These are phyloP conservation scores for Phanerodontia chrysosporium DNA, from an alignment of 768 basidiomycete species.

Conservation along the genomic window DNA sequence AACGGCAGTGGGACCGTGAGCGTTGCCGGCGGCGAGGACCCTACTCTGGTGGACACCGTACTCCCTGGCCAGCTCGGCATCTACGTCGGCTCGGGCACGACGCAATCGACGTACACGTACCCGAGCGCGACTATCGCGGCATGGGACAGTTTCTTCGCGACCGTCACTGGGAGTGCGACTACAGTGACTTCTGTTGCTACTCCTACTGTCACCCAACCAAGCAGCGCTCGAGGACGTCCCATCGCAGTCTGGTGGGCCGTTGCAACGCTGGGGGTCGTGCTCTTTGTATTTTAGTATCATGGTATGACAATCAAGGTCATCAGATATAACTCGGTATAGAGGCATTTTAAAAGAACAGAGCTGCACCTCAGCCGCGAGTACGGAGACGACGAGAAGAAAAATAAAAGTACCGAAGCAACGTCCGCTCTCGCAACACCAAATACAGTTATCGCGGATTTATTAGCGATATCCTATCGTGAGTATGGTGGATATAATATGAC, in stretches of 20 bases:
- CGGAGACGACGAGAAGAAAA: too few relatives aligned
- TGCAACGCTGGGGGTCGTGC: not conserved
- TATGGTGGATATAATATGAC: too few relatives aligned
- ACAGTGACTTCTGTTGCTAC: too few relatives aligned
- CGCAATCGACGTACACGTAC: conserved; percentile 23
- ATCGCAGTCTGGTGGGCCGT: not conserved
- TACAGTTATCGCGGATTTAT: too few relatives aligned
- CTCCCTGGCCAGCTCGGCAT: conserved; percentile 53
- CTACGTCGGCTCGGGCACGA: conserved; percentile 42
- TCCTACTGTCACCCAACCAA: not conserved
- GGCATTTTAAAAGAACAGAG: too few relatives aligned
- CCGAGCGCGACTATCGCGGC: conserved; percentile 27
- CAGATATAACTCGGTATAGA: too few relatives aligned
- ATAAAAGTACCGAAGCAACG: too few relatives aligned
- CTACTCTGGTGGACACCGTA: conserved; percentile 39
- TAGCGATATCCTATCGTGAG: too few relatives aligned
- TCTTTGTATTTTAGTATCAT: not conserved
- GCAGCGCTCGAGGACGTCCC: not conserved
- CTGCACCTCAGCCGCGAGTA: too few relatives aligned
- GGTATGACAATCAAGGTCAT: too few relatives aligned
- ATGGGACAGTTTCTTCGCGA: conserved; percentile 28
- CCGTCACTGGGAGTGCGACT: conserved; percentile 19
- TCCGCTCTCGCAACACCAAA: too few relatives aligned
- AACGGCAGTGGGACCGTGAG: conserved; percentile 17
- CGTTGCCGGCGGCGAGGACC: conserved; percentile 49